These are phyloP conservation scores for Monosporascus sp. DNA, from an alignment of 2,329 filamentous ascomycete genomes.

Conservation along the genomic window DNA sequence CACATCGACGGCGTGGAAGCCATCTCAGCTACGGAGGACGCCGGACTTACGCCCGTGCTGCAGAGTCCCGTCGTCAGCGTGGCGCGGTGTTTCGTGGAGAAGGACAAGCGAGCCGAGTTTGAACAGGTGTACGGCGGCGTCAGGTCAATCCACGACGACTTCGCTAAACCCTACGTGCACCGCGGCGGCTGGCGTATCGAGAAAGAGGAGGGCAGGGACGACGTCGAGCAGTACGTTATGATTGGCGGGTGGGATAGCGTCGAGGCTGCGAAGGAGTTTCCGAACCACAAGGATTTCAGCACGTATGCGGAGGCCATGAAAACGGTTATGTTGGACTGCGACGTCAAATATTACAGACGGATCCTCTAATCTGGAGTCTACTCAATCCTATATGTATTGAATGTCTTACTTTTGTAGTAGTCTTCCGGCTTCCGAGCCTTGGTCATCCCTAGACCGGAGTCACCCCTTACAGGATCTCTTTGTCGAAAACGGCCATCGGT, in stretches of 20 bases:
- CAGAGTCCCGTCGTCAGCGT: conserved; percentile 33
- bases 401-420: too few relatives aligned
- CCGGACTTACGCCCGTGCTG: conserved; percentile 13
- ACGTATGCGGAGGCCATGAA: not conserved
- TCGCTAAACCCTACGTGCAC: not conserved
- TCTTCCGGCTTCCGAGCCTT: too few relatives aligned
- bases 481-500: too few relatives aligned
- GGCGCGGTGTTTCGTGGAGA: not conserved
- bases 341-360: not conserved
- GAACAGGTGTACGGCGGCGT: not conserved
- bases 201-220: not conserved
- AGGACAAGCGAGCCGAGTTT: not conserved
- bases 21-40: conserved; percentile 8
- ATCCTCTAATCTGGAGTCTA: not conserved
- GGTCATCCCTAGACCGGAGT: too few relatives aligned
- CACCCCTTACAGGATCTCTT: too few relatives aligned
- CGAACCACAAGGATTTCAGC: not conserved
- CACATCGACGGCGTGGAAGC: conserved; percentile 33
- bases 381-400: too few relatives aligned
- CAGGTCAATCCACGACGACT: not conserved
- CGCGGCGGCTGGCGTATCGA: conserved; percentile 4
- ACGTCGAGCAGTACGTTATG: not conserved
- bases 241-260: not conserved
- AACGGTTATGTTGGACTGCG: not conserved
- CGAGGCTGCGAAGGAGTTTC: not conserved